These are phyloP conservation scores for Talaromyces sp. DNA, from an alignment of 2,329 filamentous ascomycete genomes.

Conservation along the genomic window DNA sequence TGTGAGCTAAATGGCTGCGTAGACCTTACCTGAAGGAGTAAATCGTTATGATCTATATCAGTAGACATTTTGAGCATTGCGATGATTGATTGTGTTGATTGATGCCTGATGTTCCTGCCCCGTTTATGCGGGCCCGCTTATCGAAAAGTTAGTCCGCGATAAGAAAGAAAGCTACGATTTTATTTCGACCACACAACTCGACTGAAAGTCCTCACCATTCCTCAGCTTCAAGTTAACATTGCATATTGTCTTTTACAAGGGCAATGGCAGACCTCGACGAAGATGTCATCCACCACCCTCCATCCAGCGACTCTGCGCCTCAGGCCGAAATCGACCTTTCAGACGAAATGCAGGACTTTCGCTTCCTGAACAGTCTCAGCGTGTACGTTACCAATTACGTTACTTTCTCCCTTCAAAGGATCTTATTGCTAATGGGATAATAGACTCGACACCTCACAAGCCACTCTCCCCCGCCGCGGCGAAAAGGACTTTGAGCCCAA, in stretches of 20 bases:
- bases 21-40: slow-evolving; percentile 12
- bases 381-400: slow-evolving; percentile 37
- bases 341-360: slow-evolving; percentile 85
- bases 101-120: not conserved
- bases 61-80: not conserved
- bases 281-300: slow-evolving; percentile 36
- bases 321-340: slow-evolving; percentile 62
- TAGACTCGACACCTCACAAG: slow-evolving; percentile 36
- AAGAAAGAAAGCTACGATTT: slow-evolving; percentile 4
- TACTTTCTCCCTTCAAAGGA: not conserved
- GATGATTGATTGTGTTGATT: not conserved
- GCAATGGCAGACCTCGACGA: slow-evolving; percentile 48
- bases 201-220: not conserved
- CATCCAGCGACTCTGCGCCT: slow-evolving; percentile 32
- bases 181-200: not conserved
- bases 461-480: slow-evolving; percentile 75
- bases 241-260: not conserved
- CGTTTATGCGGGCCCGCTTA: not conserved
- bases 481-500: slow-evolving; percentile 98
- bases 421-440: slow-evolving; percentile 35
- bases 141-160: slow-evolving; percentile 4
- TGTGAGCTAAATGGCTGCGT: not conserved
- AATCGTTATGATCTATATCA: not conserved
- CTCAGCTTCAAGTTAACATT: not conserved
- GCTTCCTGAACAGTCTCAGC: slow-evolving; percentile 63